Percentiles rank a stretch among this genome's conserved stretches.
These are phyloP conservation scores for Nowakowskiella sp. DNA, from an alignment of 192 early-diverging fungal genomes.

Conservation along the genomic window DNA sequence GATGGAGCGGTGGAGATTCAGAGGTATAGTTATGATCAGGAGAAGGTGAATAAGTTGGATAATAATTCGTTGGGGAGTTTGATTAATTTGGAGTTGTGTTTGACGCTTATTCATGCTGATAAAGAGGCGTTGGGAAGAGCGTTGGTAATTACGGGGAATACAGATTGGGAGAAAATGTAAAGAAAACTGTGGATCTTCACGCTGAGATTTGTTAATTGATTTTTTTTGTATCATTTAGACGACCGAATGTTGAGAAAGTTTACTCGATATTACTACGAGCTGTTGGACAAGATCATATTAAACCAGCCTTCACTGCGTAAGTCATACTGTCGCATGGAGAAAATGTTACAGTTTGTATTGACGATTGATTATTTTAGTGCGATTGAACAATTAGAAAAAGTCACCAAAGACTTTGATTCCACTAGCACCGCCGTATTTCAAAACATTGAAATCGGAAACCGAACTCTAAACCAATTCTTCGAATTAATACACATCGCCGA, in stretches of 20 bases:
- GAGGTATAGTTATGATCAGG: not conserved
- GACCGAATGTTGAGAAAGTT: constrained; percentile 66
- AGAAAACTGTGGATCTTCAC: not conserved
- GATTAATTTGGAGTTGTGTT: constrained; percentile 69
- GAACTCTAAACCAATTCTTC: constrained; percentile 72
- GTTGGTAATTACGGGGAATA: constrained; percentile 33
- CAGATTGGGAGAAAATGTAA: constrained; percentile 29
- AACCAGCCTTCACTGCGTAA: constrained; percentile 54
- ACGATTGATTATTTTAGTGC: constrained; percentile 22
- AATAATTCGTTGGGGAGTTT: constrained; percentile 53
- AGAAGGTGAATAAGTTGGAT: constrained; percentile 35
- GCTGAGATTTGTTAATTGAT: not conserved
- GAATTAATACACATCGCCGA: constrained; percentile 92
- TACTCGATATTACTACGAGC: constrained; percentile 66
- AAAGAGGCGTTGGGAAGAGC: constrained; percentile 58
- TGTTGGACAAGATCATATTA: constrained; percentile 66
- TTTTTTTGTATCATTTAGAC: constrained; percentile 28
- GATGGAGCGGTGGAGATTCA: constrained; percentile 22
- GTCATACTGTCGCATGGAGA: constrained; percentile 15
- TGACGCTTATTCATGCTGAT: constrained; percentile 83
- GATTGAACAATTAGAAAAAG: constrained; percentile 27
- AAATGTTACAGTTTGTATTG: constrained; percentile 1
- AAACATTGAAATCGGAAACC: constrained; percentile 35
- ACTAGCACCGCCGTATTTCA: constrained; percentile 37
- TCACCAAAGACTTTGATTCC: too few species aligned